phyloP scores from a whole-genome alignment of 2,329 filamentous ascomycete species.

The Pyricularia sp. region DNA sequence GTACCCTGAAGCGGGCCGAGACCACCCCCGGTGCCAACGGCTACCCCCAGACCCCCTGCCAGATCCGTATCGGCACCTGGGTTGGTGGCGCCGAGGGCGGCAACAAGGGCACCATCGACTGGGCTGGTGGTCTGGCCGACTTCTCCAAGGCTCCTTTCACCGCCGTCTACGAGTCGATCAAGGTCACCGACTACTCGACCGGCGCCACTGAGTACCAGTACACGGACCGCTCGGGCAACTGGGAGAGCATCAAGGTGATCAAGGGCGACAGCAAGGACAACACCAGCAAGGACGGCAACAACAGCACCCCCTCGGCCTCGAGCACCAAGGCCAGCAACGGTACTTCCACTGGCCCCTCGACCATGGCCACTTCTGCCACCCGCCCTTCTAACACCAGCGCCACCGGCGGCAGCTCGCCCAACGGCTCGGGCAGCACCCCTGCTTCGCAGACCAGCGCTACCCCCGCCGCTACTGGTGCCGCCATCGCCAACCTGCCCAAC shows the following conservation, averaged over 20 bases:
- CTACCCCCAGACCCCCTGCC: constrained; percentile 64
- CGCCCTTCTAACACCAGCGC: constrained; percentile 17
- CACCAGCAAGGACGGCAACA: constrained; percentile 8
- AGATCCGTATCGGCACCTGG: constrained; percentile 77
- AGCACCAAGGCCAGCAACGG: constrained; percentile 11
- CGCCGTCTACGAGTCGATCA: constrained; percentile 48
- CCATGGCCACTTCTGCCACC: constrained; percentile 14
- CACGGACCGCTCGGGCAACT: constrained; percentile 37
- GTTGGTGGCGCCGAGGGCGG: constrained; percentile 75
- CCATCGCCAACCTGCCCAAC: constrained; percentile 1
- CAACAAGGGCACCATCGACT: constrained; percentile 50
- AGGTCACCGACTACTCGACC: constrained; percentile 45
- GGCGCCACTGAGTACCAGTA: constrained; percentile 45
- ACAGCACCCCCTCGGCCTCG: constrained; percentile 8
- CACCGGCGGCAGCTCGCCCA: constrained; percentile 8
- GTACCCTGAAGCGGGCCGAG: constrained; percentile 35
- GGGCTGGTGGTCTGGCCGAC: constrained; percentile 54
- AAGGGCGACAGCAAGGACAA: constrained; percentile 18
- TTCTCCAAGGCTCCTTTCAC: constrained; percentile 42
- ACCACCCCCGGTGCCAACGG: constrained; percentile 38
- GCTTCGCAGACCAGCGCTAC: constrained; percentile 8
- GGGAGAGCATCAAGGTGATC: constrained; percentile 41
- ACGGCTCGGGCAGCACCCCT: constrained; percentile 6
- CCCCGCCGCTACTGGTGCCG: background rate
- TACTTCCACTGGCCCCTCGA: constrained; percentile 12